Conservation (phyloP, 768 basidiomycete species). For the Lentinula detonsa region DNA sequence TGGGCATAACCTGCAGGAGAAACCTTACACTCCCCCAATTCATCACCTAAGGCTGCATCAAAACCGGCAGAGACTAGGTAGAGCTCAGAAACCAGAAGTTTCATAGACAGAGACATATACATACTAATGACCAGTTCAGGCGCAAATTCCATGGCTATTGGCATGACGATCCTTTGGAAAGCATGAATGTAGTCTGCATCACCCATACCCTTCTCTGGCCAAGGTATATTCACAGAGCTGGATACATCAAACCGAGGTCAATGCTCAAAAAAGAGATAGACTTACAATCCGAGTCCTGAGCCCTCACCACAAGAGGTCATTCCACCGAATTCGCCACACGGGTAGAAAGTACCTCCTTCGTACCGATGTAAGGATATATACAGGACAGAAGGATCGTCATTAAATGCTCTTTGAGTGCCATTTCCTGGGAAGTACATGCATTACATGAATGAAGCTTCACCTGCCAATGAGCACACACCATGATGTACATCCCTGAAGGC, state of each 20-base stretch:
- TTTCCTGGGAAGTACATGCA: conserved; percentile 54
- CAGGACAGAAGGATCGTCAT: conserved; percentile 85
- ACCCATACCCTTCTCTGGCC: conserved; percentile 83
- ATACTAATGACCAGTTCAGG: conserved; percentile 94
- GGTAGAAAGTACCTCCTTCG: conserved; percentile 89
- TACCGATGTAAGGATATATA: conserved; percentile 96
- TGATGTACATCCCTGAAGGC: conserved; percentile 89
- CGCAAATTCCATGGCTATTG: conserved; percentile 93
- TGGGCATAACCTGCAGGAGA: conserved; percentile 92
- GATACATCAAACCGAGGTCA: conserved; percentile 4
- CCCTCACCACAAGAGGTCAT: conserved; percentile 85
- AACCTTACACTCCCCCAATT: conserved; percentile 86
- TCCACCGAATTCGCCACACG: conserved; percentile 85
- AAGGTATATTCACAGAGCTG: conserved; percentile 94
- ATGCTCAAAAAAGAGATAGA: conserved; percentile 12
- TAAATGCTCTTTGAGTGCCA: conserved; percentile 94
- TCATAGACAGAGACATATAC: conserved; percentile 19
- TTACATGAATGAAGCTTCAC: neutral
- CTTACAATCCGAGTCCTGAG: conserved; percentile 80
- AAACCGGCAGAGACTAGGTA: conserved; percentile 91
- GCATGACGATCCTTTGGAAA: conserved; percentile 94
- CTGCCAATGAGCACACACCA: conserved; percentile 37
- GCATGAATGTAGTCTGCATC: conserved; percentile 97
- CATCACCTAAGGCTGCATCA: conserved; percentile 92
- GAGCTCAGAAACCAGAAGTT: neutral